Percentiles rank a stretch among this genome's conserved stretches.
Conservation (phyloP, 2,329 filamentous ascomycete species). For the Penicillium glabrum region DNA sequence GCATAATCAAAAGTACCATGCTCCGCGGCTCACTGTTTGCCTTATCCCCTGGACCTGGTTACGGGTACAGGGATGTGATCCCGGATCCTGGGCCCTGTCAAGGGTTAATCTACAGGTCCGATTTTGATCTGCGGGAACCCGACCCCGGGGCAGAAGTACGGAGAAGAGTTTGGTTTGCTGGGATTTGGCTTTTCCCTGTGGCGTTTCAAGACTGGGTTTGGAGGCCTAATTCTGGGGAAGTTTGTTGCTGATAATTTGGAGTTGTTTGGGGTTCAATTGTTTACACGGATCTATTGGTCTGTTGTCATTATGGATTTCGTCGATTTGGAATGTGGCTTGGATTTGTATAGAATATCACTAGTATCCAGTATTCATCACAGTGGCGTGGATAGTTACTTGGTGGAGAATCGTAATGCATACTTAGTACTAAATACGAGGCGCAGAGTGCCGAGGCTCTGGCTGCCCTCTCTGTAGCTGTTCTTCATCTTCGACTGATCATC, state of each 20-base stretch:
- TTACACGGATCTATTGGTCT: too few relatives aligned
- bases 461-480: not conserved
- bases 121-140: not conserved
- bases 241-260: not conserved
- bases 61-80: slow-evolving; percentile 1
- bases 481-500: not conserved
- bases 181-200: not conserved
- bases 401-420: not conserved
- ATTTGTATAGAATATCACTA: not conserved
- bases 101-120: not conserved
- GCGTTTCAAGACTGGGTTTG: not conserved
- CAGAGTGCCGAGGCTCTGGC: not conserved
- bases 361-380: not conserved
- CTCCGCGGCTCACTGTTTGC: not conserved
- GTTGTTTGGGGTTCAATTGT: too few relatives aligned
- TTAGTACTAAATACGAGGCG: not conserved
- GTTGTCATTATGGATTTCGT: not conserved
- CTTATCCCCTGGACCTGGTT: not conserved
- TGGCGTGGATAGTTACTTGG: not conserved
- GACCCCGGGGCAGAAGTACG: not conserved
- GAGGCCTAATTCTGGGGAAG: not conserved
- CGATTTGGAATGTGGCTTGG: not conserved
- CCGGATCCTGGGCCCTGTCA: slow-evolving; percentile 4
- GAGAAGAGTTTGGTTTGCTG: not conserved
- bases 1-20: not conserved